Base-by-base conservation (phyloP, 2,329 filamentous ascomycete genomes). In the Chalara sp. region DNA sequence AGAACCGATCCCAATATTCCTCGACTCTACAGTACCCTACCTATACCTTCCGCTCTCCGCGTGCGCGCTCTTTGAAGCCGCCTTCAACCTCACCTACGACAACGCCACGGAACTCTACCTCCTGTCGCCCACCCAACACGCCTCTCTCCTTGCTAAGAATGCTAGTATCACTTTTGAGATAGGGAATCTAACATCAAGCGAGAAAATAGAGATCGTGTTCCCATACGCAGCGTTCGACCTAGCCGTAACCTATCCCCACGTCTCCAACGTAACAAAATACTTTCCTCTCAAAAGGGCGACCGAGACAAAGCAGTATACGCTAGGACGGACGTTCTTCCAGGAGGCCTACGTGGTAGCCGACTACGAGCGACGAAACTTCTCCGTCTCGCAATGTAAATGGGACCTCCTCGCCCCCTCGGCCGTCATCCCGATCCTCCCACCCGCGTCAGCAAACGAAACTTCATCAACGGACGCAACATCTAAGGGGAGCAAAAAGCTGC, bases 361-460 rank as follows among this genome's bases (percentile, higher is more conserved):
- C 55, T 72, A 70, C 52, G 68, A 72, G 51, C 65, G 67, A 8
- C 56, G 57, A 5, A 58, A 62, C 1, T 72, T 72, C 49, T 69
- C 69, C 32, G 61, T 71, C 5, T 70, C 66, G 1, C 62, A 58
- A 21, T 21, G 21, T 21, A 21, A 21, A 21, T 21, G 21, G 21
- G 21, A 21, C 21, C 21, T 21, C 21, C 21, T 21, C 3, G 21
- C 21, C 21, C 21, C 21, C 21, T 21, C 21, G 2, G 21, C 21
- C 21, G 21, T 21, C 21, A 21, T 21, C 21, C 21, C 21, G 21
- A 21, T 21, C 21, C 21, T 21, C 21, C 21, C 21, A 3, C 21
- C 21, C 21, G 3, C n/a, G n/a, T n/a, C n/a, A n/a, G n/a, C 21
- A 21, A 21, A 21, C 21, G 21, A 21, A 21, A 21, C 21, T 3